These are phyloP conservation scores for Alternaria arbusti DNA, from an alignment of 2,329 filamentous ascomycete species.

Conservation along the genomic window DNA sequence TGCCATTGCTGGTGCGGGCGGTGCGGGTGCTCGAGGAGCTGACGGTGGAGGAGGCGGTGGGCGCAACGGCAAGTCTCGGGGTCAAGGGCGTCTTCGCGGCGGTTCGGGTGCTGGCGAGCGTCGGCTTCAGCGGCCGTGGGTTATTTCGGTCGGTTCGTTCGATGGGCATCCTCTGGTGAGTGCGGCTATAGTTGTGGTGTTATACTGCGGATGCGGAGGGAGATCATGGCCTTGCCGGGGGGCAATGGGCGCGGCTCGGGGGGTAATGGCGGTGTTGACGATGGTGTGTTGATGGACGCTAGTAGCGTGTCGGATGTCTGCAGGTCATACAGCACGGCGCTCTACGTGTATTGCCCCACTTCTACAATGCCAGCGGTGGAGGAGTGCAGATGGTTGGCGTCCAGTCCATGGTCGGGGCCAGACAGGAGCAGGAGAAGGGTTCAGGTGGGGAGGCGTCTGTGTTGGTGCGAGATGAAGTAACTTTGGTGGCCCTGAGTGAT, in stretches of 20 bases:
- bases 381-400: conserved; percentile 6
- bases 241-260: conserved; percentile 35
- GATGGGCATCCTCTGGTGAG: conserved; percentile 45
- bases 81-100: conserved; percentile 62
- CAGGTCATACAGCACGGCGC: conserved; percentile 23
- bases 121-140: conserved; percentile 70
- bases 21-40: conserved; percentile 41
- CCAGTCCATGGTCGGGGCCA: conserved; percentile 27
- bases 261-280: conserved; percentile 29
- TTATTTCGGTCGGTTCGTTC: conserved; percentile 55
- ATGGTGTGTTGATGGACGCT: conserved; percentile 26
- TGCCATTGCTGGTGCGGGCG: conserved; percentile 33
- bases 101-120: conserved; percentile 67
- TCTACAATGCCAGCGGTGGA: conserved; percentile 19
- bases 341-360: conserved; percentile 14
- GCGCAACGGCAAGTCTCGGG: conserved; percentile 61
- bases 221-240: conserved; percentile 38
- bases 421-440: conserved; percentile 17
- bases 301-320: conserved; percentile 14
- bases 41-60: conserved; percentile 29
- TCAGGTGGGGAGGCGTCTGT: conserved; percentile 17
- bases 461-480: conserved; percentile 22
- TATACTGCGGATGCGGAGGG: conserved; percentile 21
- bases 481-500: conserved; percentile 21
- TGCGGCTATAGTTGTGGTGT: conserved; percentile 19